Conservation (phyloP, 2,329 filamentous ascomycete genomes). For the Intubia oerlemansii region DNA sequence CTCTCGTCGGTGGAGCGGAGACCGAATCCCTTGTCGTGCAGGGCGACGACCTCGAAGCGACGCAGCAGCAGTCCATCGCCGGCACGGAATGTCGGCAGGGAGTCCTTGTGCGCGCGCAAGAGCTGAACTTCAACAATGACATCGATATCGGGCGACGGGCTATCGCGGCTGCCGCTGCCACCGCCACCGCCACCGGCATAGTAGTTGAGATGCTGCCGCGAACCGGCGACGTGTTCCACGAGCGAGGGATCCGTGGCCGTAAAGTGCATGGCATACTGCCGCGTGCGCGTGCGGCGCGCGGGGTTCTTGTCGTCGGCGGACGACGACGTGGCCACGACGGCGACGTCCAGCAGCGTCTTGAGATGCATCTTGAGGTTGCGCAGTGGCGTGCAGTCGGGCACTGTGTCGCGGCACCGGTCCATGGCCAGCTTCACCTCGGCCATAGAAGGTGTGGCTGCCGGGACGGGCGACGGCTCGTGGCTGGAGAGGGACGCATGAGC, state of each 20-base stretch:
- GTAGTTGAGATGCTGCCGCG: background rate
- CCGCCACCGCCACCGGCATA: background rate
- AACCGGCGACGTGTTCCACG: slow-evolving; percentile 14
- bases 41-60: slow-evolving; percentile 29
- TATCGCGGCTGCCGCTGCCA: background rate
- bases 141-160: background rate
- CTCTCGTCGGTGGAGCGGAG: slow-evolving; percentile 31
- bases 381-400: slow-evolving; percentile 31
- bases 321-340: slow-evolving; percentile 28
- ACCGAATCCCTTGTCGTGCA: slow-evolving; percentile 33
- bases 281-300: slow-evolving; percentile 33
- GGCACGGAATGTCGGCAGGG: slow-evolving; percentile 29
- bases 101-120: slow-evolving; percentile 34
- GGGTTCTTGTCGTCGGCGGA: slow-evolving; percentile 19
- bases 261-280: slow-evolving; percentile 19
- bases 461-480: too few relatives aligned
- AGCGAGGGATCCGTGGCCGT: slow-evolving; percentile 2
- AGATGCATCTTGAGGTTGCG: slow-evolving; percentile 28
- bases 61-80: slow-evolving; percentile 39
- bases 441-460: too few relatives aligned
- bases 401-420: slow-evolving; percentile 21
- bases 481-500: too few relatives aligned
- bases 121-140: slow-evolving; percentile 25
- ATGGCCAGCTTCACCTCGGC: slow-evolving; percentile 23
- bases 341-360: slow-evolving; percentile 26